Conservation (phyloP, 2,329 filamentous ascomycete species). For the Alternaria brassicae region DNA sequence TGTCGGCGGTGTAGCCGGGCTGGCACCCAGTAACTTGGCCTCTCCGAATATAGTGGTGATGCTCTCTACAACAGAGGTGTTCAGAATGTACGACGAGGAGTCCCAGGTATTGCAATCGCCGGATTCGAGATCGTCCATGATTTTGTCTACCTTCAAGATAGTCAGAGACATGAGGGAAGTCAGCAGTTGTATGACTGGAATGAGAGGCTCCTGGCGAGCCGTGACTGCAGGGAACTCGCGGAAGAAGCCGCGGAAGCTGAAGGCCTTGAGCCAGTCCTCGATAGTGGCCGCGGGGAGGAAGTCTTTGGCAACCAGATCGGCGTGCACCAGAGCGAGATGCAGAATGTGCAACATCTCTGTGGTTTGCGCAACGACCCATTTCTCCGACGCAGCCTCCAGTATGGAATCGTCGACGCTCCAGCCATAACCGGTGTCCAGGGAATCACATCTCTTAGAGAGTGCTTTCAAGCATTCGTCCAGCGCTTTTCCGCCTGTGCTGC, state of each 20-base stretch:
- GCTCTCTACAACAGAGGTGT: slow-evolving; percentile 71
- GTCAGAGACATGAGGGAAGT: slow-evolving; percentile 73
- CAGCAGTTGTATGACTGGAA: slow-evolving; percentile 71
- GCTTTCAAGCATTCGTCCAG: slow-evolving; percentile 55
- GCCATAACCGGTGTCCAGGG: slow-evolving; percentile 51
- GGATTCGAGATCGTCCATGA: slow-evolving; percentile 57
- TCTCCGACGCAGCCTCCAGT: slow-evolving; percentile 64
- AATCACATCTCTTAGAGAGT: slow-evolving; percentile 58
- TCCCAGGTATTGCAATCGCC: slow-evolving; percentile 37
- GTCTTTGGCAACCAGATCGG: slow-evolving; percentile 60
- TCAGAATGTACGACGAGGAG: slow-evolving; percentile 69
- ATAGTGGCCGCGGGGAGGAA: slow-evolving; percentile 43
- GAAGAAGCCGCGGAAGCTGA: slow-evolving; percentile 63
- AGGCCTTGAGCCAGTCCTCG: slow-evolving; percentile 44
- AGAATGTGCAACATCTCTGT: slow-evolving; percentile 77
- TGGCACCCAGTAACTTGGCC: slow-evolving; percentile 61
- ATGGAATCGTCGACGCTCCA: slow-evolving; percentile 59
- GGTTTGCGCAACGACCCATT: slow-evolving; percentile 69
- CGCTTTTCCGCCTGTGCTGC: slow-evolving; percentile 22
- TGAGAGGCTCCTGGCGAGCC: slow-evolving; percentile 54
- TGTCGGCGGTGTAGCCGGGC: slow-evolving; percentile 73
- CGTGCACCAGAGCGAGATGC: slow-evolving; percentile 73
- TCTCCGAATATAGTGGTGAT: slow-evolving; percentile 75
- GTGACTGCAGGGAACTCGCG: slow-evolving; percentile 61
- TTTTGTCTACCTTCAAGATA: slow-evolving; percentile 72